Conservation (phyloP, 495 filamentous ascomycete genomes). For the Sphaerosporella brunnea region DNA sequence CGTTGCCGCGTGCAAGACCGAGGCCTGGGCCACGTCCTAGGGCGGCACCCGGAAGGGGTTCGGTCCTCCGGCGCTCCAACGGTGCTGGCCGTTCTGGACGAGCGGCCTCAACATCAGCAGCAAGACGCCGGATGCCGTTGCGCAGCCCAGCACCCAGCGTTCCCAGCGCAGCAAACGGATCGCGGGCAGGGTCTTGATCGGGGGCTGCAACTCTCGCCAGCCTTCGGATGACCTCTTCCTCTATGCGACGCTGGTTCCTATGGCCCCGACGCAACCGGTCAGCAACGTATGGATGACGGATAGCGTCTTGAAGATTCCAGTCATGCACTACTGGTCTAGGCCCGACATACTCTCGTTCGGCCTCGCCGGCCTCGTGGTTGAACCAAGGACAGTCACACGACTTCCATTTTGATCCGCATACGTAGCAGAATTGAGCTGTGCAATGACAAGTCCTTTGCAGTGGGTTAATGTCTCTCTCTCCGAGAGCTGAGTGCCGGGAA, state of each 20-base stretch:
- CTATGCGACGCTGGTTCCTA: conserved; percentile 10
- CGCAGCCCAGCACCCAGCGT: conserved; percentile 19
- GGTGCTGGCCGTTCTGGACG: background rate
- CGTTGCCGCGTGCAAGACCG: background rate
- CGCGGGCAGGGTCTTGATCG: conserved; percentile 9
- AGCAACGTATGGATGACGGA: background rate
- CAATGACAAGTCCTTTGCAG: conserved; percentile 34
- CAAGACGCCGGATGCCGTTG: conserved; percentile 22
- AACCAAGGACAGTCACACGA: conserved; percentile 67
- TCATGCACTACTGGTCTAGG: too few species aligned
- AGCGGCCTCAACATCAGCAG: conserved; percentile 18
- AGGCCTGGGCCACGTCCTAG: conserved; percentile 3
- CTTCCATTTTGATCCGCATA: conserved; percentile 64
- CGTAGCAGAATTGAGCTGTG: conserved; percentile 66
- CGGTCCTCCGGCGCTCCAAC: conserved; percentile 16
- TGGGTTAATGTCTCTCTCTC: too few species aligned
- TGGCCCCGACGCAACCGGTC: background rate
- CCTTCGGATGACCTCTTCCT: conserved; percentile 18
- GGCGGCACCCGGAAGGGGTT: conserved; percentile 10
- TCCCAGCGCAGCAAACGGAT: conserved; percentile 19
- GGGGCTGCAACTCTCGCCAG: conserved; percentile 6
- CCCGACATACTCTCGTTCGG: conserved; percentile 29
- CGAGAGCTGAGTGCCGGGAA: background rate
- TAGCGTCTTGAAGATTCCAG: too few species aligned
- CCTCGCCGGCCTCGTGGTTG: conserved; percentile 43